Evolutionary conservation across 257 asterid species (phyloP).

Genomic region (Lycium barbarum): DNA sequence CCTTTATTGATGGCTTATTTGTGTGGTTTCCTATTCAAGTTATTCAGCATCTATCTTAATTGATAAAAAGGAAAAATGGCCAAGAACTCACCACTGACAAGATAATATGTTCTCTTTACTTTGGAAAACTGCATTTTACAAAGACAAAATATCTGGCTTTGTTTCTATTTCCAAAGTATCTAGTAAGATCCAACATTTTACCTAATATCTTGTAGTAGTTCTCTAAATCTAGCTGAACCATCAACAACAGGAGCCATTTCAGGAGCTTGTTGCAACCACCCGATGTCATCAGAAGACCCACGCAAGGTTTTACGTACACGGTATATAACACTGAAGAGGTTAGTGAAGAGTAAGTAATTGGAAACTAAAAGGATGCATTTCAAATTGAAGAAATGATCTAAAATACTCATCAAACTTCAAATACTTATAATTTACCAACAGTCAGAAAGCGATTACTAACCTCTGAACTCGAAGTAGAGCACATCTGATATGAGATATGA

Average conservation of each 20-base stretch:
- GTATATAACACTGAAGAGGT: constrained; percentile 53
- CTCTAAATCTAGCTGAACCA: constrained; percentile 85
- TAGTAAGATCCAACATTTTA: constrained; percentile 38
- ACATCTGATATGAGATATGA: constrained; percentile 52
- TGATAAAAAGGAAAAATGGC: constrained; percentile 8
- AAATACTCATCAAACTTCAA: not conserved
- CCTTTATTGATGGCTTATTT: not conserved
- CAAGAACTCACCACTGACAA: constrained; percentile 13
- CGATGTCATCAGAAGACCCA: constrained; percentile 93
- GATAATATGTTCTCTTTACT: not conserved
- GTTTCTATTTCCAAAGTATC: constrained; percentile 9
- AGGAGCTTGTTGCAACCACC: constrained; percentile 83
- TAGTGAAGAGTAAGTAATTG: constrained; percentile 26
- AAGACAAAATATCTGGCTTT: not conserved
- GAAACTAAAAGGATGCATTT: not conserved
- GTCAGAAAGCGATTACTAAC: constrained; percentile 43
- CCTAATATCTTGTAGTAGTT: constrained; percentile 77
- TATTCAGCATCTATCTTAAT: constrained; percentile 9
- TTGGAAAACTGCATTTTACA: not conserved
- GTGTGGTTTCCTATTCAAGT: not conserved
- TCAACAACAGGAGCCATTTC: constrained; percentile 81
- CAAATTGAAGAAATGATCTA: not conserved
- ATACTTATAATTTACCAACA: not conserved
- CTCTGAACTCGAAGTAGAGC: constrained; percentile 54
- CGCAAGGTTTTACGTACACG: constrained; percentile 64